A percentile compares a stretch with the other conserved stretches of the same genome.
Evolutionary conservation across 768 basidiomycete genomes (phyloP).

Genomic region (Boletus rubropictus): DNA sequence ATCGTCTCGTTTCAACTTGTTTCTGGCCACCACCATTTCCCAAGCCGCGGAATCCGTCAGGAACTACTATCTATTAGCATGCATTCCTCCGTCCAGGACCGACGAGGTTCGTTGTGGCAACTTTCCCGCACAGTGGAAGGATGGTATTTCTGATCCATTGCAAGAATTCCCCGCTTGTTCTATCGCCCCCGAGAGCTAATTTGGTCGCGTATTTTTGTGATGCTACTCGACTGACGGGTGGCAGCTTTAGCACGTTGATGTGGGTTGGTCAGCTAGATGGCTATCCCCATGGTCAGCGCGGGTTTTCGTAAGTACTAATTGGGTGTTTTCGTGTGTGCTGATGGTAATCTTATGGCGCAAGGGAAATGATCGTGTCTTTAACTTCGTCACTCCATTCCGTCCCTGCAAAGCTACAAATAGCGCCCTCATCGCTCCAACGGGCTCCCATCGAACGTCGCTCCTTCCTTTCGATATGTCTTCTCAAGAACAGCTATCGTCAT

Average conservation of each 20-base stretch:
- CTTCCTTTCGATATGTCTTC: constrained; percentile 47
- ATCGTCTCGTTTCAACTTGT: background rate
- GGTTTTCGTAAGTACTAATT: constrained; percentile 3
- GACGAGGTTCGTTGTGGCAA: constrained; percentile 53
- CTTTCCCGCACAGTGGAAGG: constrained; percentile 57
- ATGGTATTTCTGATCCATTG: constrained; percentile 17
- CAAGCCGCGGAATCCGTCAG: constrained; percentile 59
- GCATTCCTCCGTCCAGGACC: constrained; percentile 42
- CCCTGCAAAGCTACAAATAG: constrained; percentile 12
- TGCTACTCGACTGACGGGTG: constrained; percentile 59
- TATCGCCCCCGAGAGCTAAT: too few relatives aligned
- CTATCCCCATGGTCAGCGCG: too few relatives aligned
- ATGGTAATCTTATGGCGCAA: background rate
- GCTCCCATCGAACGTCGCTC: background rate
- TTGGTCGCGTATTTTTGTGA: constrained; percentile 55
- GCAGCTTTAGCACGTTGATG: constrained; percentile 38
- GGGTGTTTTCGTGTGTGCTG: constrained; percentile 10
- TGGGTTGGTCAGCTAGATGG: too few relatives aligned
- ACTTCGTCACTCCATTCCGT: background rate
- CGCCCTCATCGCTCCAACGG: background rate
- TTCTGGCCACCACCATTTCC: background rate
- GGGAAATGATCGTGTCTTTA: constrained; percentile 8
- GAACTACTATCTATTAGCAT: constrained; percentile 51
- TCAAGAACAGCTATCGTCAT: constrained; percentile 60
- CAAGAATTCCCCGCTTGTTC: background rate